Evolutionary conservation across 2,329 filamentous ascomycete species (phyloP).

Genomic region (Apiospora koreana): DNA sequence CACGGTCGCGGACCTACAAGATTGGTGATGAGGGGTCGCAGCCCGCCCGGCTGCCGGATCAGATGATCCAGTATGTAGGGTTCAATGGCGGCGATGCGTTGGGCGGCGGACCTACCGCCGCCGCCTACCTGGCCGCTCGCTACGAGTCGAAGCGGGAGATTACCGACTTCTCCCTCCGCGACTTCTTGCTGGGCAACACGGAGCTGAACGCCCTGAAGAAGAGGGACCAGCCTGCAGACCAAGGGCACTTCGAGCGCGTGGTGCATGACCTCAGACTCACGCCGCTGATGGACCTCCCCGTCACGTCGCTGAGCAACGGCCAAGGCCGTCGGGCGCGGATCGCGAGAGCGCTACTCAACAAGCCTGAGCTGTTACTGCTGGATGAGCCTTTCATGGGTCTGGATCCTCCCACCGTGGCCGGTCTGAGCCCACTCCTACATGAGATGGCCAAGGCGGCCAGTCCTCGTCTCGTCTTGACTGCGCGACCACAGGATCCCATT

Average conservation of each 20-base stretch:
- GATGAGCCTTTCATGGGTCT: conserved; percentile 98
- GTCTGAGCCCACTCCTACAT: conserved; percentile 70
- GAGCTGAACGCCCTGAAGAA: conserved; percentile 72
- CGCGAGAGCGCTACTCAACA: conserved; percentile 77
- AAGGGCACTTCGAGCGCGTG: conserved; percentile 59
- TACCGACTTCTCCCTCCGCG: conserved; percentile 80
- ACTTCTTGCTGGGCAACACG: conserved; percentile 82
- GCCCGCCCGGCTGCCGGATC: conserved; percentile 52
- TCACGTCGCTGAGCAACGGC: conserved; percentile 90
- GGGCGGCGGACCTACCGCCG: conserved; percentile 55
- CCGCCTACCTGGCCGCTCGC: conserved; percentile 82
- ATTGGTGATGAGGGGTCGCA: conserved; percentile 38
- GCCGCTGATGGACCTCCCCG: conserved; percentile 74
- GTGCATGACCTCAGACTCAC: conserved; percentile 69
- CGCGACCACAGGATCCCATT: conserved; percentile 82
- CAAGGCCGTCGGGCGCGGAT: conserved; percentile 87
- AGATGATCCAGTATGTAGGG: conserved; percentile 85
- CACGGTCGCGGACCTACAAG: conserved; percentile 73
- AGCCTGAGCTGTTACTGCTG: conserved; percentile 79
- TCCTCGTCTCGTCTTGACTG: conserved; percentile 74
- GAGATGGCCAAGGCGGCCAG: conserved; percentile 64
- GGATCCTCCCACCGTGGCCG: conserved; percentile 77
- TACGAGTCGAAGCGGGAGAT: conserved; percentile 88
- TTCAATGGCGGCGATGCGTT: conserved; percentile 73
- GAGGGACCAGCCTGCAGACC: conserved; percentile 49